phyloP scores from a whole-genome alignment of 257 asterid genomes.

The Solanum paucissectum region DNA sequence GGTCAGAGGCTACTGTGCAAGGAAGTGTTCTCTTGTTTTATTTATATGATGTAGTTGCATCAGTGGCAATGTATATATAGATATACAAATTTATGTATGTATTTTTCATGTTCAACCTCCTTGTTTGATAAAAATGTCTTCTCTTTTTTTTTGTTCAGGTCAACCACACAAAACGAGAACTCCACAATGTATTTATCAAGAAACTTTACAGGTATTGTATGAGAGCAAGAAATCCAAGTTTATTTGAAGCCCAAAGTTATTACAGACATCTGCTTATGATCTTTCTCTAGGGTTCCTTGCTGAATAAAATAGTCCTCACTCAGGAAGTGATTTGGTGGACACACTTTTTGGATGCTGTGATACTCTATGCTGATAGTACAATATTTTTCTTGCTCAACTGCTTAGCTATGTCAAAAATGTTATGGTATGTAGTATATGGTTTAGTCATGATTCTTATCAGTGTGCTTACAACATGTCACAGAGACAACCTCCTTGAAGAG shows the following conservation, averaged over 20 bases:
- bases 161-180: constrained; percentile 87
- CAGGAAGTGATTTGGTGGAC: not conserved
- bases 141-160: constrained; percentile 36
- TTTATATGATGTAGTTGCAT: not conserved
- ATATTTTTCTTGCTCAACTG: not conserved
- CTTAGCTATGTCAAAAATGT: not conserved
- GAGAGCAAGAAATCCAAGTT: not conserved
- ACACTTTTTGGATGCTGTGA: not conserved
- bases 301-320: not conserved
- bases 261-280: not conserved
- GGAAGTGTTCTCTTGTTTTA: not conserved
- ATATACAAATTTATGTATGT: not conserved
- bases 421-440: not conserved
- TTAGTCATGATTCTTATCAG: not conserved
- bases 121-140: not conserved
- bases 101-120: not conserved
- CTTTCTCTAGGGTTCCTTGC: not conserved
- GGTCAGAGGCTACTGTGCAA: not conserved
- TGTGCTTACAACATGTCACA: constrained; percentile 8
- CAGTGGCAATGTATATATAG: not conserved
- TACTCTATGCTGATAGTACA: not conserved
- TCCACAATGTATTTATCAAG: constrained; percentile 66
- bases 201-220: constrained; percentile 62
- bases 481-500: constrained; percentile 89
- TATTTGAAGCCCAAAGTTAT: not conserved